Evolutionary conservation across 2,329 filamentous ascomycete genomes (phyloP).

Genomic region (Monosporascus sp.): DNA sequence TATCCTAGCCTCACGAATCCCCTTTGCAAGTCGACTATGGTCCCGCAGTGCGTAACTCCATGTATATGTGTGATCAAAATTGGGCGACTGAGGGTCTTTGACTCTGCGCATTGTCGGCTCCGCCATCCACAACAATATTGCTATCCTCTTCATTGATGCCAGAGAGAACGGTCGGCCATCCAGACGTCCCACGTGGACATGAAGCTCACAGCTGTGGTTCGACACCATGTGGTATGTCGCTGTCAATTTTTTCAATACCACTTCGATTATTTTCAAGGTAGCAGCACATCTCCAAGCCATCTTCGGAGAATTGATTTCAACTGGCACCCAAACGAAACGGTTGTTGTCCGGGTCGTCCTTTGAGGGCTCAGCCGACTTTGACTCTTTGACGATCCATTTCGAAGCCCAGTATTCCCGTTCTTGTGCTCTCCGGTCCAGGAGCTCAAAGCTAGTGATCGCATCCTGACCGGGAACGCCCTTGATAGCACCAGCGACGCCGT

Average conservation of each 20-base stretch:
- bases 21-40: conserved; percentile 27
- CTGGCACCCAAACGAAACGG: conserved; percentile 28
- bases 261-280: conserved; percentile 12
- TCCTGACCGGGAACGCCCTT: conserved; percentile 9
- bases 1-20: conserved; percentile 1
- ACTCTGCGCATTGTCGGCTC: conserved; percentile 32
- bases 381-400: conserved; percentile 35
- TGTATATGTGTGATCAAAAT: conserved; percentile 32
- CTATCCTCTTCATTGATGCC: conserved; percentile 29
- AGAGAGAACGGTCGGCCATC: conserved; percentile 28
- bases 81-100: conserved; percentile 31
- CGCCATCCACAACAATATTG: conserved; percentile 30
- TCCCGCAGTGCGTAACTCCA: conserved; percentile 30
- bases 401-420: conserved; percentile 30
- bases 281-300: conserved; percentile 20
- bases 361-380: conserved; percentile 32
- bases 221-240: conserved; percentile 20
- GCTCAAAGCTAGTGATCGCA: conserved; percentile 24
- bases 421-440: conserved; percentile 12
- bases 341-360: conserved; percentile 16
- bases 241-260: conserved; percentile 21
- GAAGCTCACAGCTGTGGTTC: conserved; percentile 34
- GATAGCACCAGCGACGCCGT: conserved; percentile 20
- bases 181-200: conserved; percentile 32
- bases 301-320: conserved; percentile 34